Base-by-base conservation (phyloP, 108 stramenopile species). In the Nitzschia inconspicua region DNA sequence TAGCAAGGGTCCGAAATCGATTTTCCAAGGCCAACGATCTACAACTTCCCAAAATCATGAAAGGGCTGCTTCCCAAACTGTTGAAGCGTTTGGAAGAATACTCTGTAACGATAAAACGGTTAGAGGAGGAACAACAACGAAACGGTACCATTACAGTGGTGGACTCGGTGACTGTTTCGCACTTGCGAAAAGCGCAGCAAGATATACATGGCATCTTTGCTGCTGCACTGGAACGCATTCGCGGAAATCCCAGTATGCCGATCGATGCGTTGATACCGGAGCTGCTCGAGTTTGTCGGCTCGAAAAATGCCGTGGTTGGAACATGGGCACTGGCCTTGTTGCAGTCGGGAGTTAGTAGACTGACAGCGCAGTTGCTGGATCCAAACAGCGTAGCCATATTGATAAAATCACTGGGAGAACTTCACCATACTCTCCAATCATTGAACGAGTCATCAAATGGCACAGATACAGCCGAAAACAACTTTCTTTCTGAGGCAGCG, bases 1-100 rank as follows among this genome's bases (percentile, higher is more conserved):
- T 74, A 1, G 39, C 49, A 13, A 59, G 73, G 13, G 73, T 74
- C 8, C 39, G 66, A 46, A 49, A 37, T 56, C 73, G 73, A 31
- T 47, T 74, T 10, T 47, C 51, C 22, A 47, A 55, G 7, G 36
- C 66, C 5, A 34, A 59, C 11, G 66, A 74, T 40, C 14, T 26
- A 16, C 37, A 29, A 32, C 61, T 74, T 5, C 73, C 59, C 7
- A 55, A 32, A 11, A 56, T 74, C 16, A 26, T 74, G 23, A 22
- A 60, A 7, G 62, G 42, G 3, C 61, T 74, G 4, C 60, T 74
- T 42, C 73, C 73, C 18, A 54, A 57, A 42, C 29, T 74, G 9
- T 34, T 74, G 60, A 14, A 24, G 42, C 44, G 66, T 26, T 29
- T 74, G 16, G 67, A 68, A 52, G 31, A 35, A 4, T 46, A 43